A percentile compares a stretch with the other conserved stretches of the same genome.
Evolutionary conservation across 805 yeast genomes (phyloP).

Genomic region (Candida vaughaniae): DNA sequence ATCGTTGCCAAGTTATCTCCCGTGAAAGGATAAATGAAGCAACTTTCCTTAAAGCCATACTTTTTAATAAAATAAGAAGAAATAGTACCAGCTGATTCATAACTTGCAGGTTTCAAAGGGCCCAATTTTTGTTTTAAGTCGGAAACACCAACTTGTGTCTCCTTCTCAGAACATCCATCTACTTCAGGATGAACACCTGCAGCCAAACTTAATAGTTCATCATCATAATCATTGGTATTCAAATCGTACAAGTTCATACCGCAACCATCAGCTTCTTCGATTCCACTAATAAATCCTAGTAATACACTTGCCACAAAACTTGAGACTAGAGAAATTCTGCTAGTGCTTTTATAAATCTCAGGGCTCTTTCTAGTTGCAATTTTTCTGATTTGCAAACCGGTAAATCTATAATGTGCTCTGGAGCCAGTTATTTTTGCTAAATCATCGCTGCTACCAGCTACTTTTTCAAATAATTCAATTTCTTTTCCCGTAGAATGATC

Average conservation of each 20-base stretch:
- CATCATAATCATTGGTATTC: slow-evolving; percentile 52
- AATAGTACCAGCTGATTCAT: slow-evolving; percentile 49
- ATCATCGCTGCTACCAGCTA: slow-evolving; percentile 55
- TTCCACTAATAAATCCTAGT: slow-evolving; percentile 57
- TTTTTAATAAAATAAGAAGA: slow-evolving; percentile 59
- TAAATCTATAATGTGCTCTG: slow-evolving; percentile 83
- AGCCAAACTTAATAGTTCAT: slow-evolving; percentile 53
- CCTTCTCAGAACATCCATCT: slow-evolving; percentile 31
- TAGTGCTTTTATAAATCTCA: slow-evolving; percentile 50
- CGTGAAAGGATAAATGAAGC: slow-evolving; percentile 72
- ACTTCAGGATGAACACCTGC: slow-evolving; percentile 48
- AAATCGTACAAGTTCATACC: slow-evolving; percentile 91
- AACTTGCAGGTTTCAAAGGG: slow-evolving; percentile 49
- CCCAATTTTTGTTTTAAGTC: slow-evolving; percentile 56
- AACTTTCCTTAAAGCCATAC: slow-evolving; percentile 60
- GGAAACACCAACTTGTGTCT: slow-evolving; percentile 26
- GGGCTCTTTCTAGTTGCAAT: slow-evolving; percentile 54
- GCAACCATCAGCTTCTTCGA: slow-evolving; percentile 87
- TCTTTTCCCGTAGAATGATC: slow-evolving; percentile 84
- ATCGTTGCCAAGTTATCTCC: slow-evolving; percentile 93
- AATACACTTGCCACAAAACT: slow-evolving; percentile 73
- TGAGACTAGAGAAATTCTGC: slow-evolving; percentile 71
- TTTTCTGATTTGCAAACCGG: slow-evolving; percentile 89
- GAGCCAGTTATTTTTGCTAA: slow-evolving; percentile 78
- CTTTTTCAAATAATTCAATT: slow-evolving; percentile 56